Evolutionary conservation across 2,329 filamentous ascomycete genomes (phyloP), one percentile per base, ranked within the genome.

Genomic region (Fusarium paranaense): DNA sequence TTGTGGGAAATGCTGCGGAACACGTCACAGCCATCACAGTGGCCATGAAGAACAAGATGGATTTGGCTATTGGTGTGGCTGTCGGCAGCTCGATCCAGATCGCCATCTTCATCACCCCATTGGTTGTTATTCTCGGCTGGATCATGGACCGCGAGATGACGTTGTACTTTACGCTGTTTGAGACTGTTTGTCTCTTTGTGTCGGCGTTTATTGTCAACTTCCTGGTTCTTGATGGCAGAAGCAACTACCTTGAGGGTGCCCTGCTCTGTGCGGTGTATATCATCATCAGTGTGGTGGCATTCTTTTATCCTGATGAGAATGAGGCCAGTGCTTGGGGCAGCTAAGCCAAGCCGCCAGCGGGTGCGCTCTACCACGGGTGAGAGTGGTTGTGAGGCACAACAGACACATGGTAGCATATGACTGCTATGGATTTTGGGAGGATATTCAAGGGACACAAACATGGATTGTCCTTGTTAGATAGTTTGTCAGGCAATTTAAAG

Each of bases 141-240:
- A 88, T 87, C 69, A 88, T 93, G 81, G 83, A 87, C 70, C 89
- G 88, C 69, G 86, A 91, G n/a, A 93, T 94, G 91, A 89, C 92
- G 32, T 87, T 97, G 37, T 95, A 96, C 85, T 97, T 97, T 82
- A 94, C 94, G 69, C 88, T 95, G 58, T 97, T 97, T 82, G 94
- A 97, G 87, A 97, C 94, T 0, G 93, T 97, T 25, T 94, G 93
- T 66, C 89, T 97, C 78, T 97, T 97, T 82, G 90, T 96, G 61
- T 93, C 91, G 61, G 92, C 95, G 9, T 91, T 97, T 73, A 95
- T 97, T 72, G 94, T 96, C 83, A 97, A 96, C 83, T 97, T 97
- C 80, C 84, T 97, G 69, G 94, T 97, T 58, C 86, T 96, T 70
- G 95, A 97, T 78, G 94, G 94, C 13, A 89, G 95, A 81, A 95